phyloP scores from a whole-genome alignment of 2,329 filamentous ascomycete genomes.

The Cadophora sp. region DNA sequence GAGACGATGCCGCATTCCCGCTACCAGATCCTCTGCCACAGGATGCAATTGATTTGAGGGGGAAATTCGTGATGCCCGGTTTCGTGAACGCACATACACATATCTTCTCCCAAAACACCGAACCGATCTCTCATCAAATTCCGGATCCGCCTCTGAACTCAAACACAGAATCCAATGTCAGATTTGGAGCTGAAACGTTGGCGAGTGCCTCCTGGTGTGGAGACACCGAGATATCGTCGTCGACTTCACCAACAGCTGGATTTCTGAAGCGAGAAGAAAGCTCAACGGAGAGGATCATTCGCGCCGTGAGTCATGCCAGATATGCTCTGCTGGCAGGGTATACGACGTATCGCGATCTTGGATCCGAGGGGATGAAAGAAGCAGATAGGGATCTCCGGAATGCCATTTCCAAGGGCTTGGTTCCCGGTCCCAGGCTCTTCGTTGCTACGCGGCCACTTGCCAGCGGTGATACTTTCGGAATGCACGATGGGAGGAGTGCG shows the following conservation, averaged over 20 bases:
- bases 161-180: not conserved
- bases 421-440: conserved; percentile 61
- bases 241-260: conserved; percentile 42
- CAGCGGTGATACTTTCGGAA: conserved; percentile 57
- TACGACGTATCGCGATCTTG: conserved; percentile 64
- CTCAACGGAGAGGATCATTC: conserved; percentile 60
- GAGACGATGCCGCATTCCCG: conserved; percentile 30
- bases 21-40: conserved; percentile 34
- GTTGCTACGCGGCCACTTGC: conserved; percentile 60
- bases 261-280: conserved; percentile 64
- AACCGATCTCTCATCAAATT: not conserved
- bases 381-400: conserved; percentile 59
- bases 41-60: conserved; percentile 60
- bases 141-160: not conserved
- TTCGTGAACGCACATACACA: conserved; percentile 63
- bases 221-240: not conserved
- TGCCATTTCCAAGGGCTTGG: conserved; percentile 59
- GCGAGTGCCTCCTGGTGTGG: not conserved
- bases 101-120: conserved; percentile 52
- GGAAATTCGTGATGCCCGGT: conserved; percentile 57
- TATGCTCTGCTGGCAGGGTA: conserved; percentile 60
- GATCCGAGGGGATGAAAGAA: conserved; percentile 57
- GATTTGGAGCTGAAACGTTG: not conserved
- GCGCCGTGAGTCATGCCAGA: conserved; percentile 55
- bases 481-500: conserved; percentile 48